Evolutionary conservation across 257 asterid species (phyloP).

Genomic region (Ophiorrhiza pumila): DNA sequence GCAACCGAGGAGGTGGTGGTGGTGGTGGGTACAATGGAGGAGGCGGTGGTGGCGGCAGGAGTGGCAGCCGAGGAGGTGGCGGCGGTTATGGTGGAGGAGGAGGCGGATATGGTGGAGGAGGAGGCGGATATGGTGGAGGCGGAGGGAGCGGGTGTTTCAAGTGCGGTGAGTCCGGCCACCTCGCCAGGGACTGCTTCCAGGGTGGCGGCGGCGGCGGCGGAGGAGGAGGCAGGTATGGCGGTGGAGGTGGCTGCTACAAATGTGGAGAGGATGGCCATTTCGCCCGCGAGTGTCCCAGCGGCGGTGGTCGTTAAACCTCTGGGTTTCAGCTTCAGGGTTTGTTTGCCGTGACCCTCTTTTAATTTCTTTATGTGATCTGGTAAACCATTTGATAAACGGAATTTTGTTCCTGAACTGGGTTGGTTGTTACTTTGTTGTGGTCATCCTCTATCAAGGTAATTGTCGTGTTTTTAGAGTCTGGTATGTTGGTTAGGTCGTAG

Average conservation of each 20-base stretch:
- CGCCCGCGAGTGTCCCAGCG: constrained; percentile 54
- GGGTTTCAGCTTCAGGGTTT: constrained; percentile 1
- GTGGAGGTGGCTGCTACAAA: constrained; percentile 29
- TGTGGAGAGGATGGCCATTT: constrained; percentile 60
- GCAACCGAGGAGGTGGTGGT: constrained; percentile 19
- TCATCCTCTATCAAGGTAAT: constrained; percentile 10
- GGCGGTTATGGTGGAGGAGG: constrained; percentile 8
- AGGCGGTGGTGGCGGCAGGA: constrained; percentile 17
- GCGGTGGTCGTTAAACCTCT: constrained; percentile 24
- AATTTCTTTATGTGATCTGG: background rate
- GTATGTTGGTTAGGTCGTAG: background rate
- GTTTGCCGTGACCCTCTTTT: background rate
- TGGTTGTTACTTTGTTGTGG: constrained; percentile 8
- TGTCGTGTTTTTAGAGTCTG: background rate
- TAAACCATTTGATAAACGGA: constrained; percentile 2
- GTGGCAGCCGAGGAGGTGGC: constrained; percentile 15
- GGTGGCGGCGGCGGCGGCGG: constrained; percentile 37
- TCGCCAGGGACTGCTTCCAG: constrained; percentile 29
- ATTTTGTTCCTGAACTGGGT: no score
- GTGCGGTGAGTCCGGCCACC: constrained; percentile 35
- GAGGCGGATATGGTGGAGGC: constrained; percentile 13
- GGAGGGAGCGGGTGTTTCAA: constrained; percentile 30
- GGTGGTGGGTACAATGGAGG: constrained; percentile 9
- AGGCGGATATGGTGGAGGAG: background rate
- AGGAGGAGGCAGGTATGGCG: constrained; percentile 7